Evolutionary conservation across 441 rosid genomes (phyloP).

Genomic region (Gossypium aridum): DNA sequence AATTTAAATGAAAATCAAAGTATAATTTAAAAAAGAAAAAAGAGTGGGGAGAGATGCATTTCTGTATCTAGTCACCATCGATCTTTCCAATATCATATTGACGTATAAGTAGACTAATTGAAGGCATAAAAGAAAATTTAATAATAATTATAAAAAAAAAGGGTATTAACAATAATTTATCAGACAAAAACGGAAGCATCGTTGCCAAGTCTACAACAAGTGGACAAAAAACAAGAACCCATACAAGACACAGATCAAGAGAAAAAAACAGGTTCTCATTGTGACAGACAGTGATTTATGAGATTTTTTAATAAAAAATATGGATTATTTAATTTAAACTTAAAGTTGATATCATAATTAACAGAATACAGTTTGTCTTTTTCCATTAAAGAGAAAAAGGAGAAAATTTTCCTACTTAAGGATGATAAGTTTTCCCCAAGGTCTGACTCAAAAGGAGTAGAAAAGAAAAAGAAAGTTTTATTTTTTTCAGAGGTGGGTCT

Average conservation of each 20-base stretch:
- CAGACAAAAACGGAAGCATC: not conserved
- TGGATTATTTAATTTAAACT: not conserved
- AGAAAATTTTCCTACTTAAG: not conserved
- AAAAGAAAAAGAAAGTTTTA: not conserved
- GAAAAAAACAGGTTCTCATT: not conserved
- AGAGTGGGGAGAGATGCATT: not conserved
- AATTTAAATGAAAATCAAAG: no score
- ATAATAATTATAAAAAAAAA: not conserved
- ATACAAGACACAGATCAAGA: not conserved
- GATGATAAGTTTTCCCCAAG: slow-evolving; percentile 8
- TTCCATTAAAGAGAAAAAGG: not conserved
- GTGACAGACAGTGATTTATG: not conserved
- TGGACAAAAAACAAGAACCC: not conserved
- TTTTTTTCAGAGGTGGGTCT: not conserved
- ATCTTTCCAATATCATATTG: slow-evolving; percentile 6
- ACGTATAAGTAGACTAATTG: not conserved
- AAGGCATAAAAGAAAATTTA: not conserved
- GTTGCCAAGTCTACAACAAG: not conserved
- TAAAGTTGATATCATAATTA: not conserved
- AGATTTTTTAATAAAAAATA: not conserved
- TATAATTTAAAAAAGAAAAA: no score
- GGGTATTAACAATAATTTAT: not conserved
- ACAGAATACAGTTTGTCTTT: not conserved
- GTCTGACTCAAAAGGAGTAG: slow-evolving; percentile 12
- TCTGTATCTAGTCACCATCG: not conserved